A percentile compares a stretch with the other conserved stretches of the same genome.
phyloP scores from a whole-genome alignment of 73 alveolate genomes.

The Paramecium tetraurelia region DNA sequence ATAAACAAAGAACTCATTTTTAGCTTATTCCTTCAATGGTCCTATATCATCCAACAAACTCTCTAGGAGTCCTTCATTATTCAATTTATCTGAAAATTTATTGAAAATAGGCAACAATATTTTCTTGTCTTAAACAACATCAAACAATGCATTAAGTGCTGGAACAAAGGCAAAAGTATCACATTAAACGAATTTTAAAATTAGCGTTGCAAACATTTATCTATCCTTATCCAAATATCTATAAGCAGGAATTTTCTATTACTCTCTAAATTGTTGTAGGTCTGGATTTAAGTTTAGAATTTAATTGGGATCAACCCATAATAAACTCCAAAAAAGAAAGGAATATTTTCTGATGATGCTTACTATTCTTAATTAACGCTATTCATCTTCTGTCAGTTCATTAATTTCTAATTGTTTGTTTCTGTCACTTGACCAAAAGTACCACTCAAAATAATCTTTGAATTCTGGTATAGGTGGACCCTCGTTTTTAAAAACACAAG shows the following conservation, averaged over 20 bases:
- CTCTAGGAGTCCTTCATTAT: neutral
- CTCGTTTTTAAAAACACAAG: neutral
- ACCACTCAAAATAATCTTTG: neutral
- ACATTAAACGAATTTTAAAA: neutral
- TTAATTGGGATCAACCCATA: conserved; percentile 33
- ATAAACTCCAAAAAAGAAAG: neutral
- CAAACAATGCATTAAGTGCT: neutral
- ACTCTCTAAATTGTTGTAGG: neutral
- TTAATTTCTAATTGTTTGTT: neutral
- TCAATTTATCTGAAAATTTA: neutral
- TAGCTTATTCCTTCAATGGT: neutral
- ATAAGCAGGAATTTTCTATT: neutral
- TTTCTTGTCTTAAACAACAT: neutral
- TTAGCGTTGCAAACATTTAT: neutral
- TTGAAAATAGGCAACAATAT: neutral
- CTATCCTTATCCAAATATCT: conserved; percentile 4
- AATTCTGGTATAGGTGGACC: neutral
- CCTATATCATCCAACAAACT: neutral
- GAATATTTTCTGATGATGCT: neutral
- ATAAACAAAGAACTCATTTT: neutral
- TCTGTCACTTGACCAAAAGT: neutral
- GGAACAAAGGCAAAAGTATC: neutral
- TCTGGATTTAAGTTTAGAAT: neutral
- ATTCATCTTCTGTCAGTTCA: neutral
- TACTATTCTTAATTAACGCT: neutral